Conservation (phyloP, 768 basidiomycete genomes). For the Russula virescens region DNA sequence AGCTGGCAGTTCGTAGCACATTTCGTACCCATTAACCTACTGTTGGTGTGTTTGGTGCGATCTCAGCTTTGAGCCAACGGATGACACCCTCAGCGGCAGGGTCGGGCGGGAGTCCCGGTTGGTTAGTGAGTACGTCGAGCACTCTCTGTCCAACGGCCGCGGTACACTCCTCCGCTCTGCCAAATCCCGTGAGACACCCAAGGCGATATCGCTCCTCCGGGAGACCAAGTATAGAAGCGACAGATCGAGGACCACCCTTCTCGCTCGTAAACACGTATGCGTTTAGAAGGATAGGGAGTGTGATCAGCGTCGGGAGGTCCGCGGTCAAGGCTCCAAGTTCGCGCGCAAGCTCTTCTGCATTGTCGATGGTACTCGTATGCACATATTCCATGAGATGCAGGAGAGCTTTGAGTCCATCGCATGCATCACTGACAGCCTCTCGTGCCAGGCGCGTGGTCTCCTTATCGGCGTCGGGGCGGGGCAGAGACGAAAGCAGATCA, state of each 20-base stretch:
- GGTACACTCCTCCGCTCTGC: constrained; percentile 71
- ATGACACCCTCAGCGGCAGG: constrained; percentile 24
- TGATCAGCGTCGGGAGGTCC: constrained; percentile 68
- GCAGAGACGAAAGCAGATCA: constrained; percentile 54
- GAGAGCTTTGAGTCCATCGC: constrained; percentile 56
- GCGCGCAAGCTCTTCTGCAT: constrained; percentile 29
- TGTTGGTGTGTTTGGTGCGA: constrained; percentile 13
- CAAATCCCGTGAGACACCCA: constrained; percentile 67
- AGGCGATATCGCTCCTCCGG: constrained; percentile 59
- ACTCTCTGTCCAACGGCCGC: constrained; percentile 52
- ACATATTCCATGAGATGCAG: constrained; percentile 48
- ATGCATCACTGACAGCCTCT: constrained; percentile 78
- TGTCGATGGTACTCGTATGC: constrained; percentile 16
- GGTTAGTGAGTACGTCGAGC: constrained; percentile 41
- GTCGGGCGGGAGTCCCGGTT: constrained; percentile 17
- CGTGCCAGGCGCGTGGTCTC: constrained; percentile 51
- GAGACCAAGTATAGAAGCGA: constrained; percentile 52
- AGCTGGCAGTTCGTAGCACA: too few species aligned
- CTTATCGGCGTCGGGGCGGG: constrained; percentile 50
- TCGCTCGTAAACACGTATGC: constrained; percentile 30
- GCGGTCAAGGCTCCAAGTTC: constrained; percentile 51
- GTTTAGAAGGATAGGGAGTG: constrained; percentile 61
- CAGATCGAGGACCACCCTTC: constrained; percentile 34
- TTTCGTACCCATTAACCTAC: too few species aligned
- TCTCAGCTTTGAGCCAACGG: constrained; percentile 26